These are phyloP conservation scores for Calocybe gangraenosa DNA, from an alignment of 768 basidiomycete species.

Conservation along the genomic window DNA sequence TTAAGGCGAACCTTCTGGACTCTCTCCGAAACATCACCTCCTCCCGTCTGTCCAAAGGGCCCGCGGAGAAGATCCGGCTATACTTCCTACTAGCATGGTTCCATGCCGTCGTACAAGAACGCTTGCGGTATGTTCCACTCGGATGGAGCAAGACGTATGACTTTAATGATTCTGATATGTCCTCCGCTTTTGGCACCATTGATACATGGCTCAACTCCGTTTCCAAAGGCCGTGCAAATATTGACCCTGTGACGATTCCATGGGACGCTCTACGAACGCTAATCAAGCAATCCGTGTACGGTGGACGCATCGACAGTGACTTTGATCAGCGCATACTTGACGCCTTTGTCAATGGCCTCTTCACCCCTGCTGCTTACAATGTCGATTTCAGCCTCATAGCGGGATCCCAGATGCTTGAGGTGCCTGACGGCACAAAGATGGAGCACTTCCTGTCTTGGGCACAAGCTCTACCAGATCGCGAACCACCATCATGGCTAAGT, in stretches of 20 bases:
- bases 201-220: conserved; percentile 81
- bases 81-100: conserved; percentile 99
- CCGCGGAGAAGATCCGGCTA: conserved; percentile 86
- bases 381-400: conserved; percentile 89
- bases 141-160: conserved; percentile 98
- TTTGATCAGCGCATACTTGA: conserved; percentile 93
- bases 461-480: conserved; percentile 81
- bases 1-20: conserved; percentile 94
- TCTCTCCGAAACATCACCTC: conserved; percentile 74
- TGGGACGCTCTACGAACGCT: conserved; percentile 94
- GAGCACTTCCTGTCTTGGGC: conserved; percentile 93
- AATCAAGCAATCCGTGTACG: conserved; percentile 95
- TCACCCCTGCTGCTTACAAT: conserved; percentile 87
- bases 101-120: conserved; percentile 97
- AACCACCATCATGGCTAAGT: conserved; percentile 93
- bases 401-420: conserved; percentile 53
- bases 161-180: conserved; percentile 98
- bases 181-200: conserved; percentile 87
- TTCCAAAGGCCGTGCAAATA: conserved; percentile 86
- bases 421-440: conserved; percentile 91
- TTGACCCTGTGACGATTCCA: conserved; percentile 88
- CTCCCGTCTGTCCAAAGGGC: conserved; percentile 74
- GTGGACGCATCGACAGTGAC: conserved; percentile 90
- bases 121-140: conserved; percentile 90
- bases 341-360: conserved; percentile 87